Base-by-base conservation (phyloP, 2,329 filamentous ascomycete species). In the Fusarium stilboides region DNA sequence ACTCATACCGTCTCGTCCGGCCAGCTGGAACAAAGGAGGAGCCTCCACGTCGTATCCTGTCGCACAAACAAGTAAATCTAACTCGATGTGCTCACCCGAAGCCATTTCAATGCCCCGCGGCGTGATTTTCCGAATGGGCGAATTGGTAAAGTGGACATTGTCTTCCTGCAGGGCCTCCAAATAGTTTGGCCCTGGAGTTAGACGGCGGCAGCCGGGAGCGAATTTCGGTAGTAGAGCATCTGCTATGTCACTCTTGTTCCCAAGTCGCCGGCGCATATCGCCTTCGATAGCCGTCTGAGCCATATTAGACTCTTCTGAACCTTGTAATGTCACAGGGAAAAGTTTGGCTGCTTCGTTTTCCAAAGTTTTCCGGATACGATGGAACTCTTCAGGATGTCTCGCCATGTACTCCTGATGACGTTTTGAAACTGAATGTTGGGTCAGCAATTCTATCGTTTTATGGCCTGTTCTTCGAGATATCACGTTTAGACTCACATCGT, bases 1-100 rank as follows among this genome's bases (percentile, higher is more conserved):
- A 6, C 77, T 75, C 14, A 75, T 62, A 13, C 78, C 80, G 34
- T 68, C 62, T n/a, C 76, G 77, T 8, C 84, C 84, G 3, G 77
- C 69, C 8, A 86, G 71, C 8, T 76, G 71, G 70, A 85, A 75
- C 56, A 54, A 73, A 47, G 73, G 73, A 4, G 53, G 47, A 13
- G 52, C 51, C 12, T 54, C 36, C 6, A 58, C 40, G 19, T 68
- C 47, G 31, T 40, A 68, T 13, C 65, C 65, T 6, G 65, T 68
- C 1, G 65, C 65, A 36, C 65, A 68, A 14, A 68, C 22, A 5
- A 68, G 14, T 9, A 62, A 19, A 19, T 68, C 65, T 5, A 65
- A 9, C 1, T 57, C 36, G 4, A 62, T 33, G 1, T 62, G 24
- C 15, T 57, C 31, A 14, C 65, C 65, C 8, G 42, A 39, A 10